Evolutionary conservation across 805 yeast species (phyloP), one percentile per base, ranked within the genome.

Genomic region (Maudiozyma bulderi): DNA sequence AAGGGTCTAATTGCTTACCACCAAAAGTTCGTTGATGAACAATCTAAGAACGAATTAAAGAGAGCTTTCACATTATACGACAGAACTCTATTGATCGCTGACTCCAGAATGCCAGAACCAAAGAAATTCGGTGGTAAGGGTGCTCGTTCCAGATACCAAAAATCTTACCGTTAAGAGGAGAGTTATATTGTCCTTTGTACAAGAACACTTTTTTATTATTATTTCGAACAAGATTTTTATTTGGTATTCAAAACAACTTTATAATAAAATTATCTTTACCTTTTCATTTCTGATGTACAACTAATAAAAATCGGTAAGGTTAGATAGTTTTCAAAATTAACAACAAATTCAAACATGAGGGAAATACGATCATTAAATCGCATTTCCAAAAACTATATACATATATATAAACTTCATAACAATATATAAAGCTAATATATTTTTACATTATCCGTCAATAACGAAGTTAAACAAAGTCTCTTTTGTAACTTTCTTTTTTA

Each of bases 111-210:
- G 85, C 84, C 90, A 85, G 99, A 93, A 83, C 99, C 99, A 84
- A 93, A 93, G 97, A 93, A 93, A 84, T 93, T 93, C 82, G 99
- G 99, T 83, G 99, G 99, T 84, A 95, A 95, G 78, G 99, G 99
- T 87, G 99, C 99, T 80, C 93, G 99, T 82, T 93, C 99, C 73
- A 91, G 98, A 82, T 91, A 88, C 97, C 99, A 93, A 84, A 93
- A 93, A 77, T 93, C 99, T 75, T 93, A 93, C 91, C 99, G 99
- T 90, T 93, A 91, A 79, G 26, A 20, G 26, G 26, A 20, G 26
- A 32, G 26, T 20, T 20, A 20, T 20, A 20, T 20, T 20, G 26
- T 20, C 26, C 4, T 20, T 20, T 20, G 26, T 20, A 20, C 26
- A 20, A 20, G 26, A 20, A 20, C 26, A 20, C 38, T 40, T 41